Conservation (phyloP, 2,329 filamentous ascomycete genomes). For the Aspergillus glaucus region DNA sequence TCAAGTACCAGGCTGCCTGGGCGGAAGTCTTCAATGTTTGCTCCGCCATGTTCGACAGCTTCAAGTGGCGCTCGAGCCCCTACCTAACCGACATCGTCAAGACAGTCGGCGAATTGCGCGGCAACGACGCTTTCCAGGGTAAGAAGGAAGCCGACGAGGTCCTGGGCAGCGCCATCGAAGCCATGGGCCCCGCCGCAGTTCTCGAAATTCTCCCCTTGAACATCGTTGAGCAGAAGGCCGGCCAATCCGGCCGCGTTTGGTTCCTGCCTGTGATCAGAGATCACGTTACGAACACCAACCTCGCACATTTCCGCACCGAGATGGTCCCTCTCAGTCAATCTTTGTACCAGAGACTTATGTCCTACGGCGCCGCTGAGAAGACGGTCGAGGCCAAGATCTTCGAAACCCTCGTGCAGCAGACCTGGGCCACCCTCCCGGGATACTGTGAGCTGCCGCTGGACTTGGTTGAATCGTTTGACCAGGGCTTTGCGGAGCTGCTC, state of each 20-base stretch:
- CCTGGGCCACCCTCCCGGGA: slow-evolving; percentile 87
- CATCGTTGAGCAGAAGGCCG: slow-evolving; percentile 66
- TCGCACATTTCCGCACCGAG: slow-evolving; percentile 77
- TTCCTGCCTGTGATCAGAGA: slow-evolving; percentile 87
- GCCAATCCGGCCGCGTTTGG: slow-evolving; percentile 84
- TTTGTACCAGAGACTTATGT: slow-evolving; percentile 82
- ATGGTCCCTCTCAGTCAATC: slow-evolving; percentile 83
- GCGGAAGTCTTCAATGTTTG: slow-evolving; percentile 89
- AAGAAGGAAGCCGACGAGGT: slow-evolving; percentile 95
- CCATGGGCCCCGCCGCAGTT: slow-evolving; percentile 83
- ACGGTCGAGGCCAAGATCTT: slow-evolving; percentile 97
- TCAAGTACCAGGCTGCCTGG: slow-evolving; percentile 93
- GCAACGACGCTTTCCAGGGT: slow-evolving; percentile 79
- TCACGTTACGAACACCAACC: slow-evolving; percentile 78
- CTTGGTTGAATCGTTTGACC: slow-evolving; percentile 68
- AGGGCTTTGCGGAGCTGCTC: slow-evolving; percentile 79
- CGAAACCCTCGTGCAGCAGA: slow-evolving; percentile 90
- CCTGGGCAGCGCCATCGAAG: slow-evolving; percentile 76
- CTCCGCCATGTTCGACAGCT: slow-evolving; percentile 75
- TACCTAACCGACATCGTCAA: slow-evolving; percentile 69
- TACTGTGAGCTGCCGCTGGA: slow-evolving; percentile 93
- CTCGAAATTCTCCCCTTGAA: slow-evolving; percentile 81
- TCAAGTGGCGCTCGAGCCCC: slow-evolving; percentile 78
- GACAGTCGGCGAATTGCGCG: slow-evolving; percentile 77
- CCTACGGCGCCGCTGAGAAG: slow-evolving; percentile 76